Conservation (phyloP, 495 filamentous ascomycete genomes). For the Neurospora pannonica region DNA sequence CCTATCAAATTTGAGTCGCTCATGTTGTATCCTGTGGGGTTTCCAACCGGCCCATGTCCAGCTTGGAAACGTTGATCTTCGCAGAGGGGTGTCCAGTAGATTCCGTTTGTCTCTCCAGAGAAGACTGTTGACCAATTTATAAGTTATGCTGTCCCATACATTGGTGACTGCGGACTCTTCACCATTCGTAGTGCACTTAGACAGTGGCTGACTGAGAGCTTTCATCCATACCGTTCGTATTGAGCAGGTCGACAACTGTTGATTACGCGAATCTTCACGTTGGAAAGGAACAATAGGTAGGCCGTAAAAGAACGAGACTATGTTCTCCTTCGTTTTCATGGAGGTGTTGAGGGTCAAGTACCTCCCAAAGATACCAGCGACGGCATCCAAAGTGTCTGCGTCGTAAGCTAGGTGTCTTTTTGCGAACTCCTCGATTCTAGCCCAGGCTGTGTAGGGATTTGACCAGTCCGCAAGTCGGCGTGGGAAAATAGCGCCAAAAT, state of each 20-base stretch:
- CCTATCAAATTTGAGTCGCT: too few species aligned
- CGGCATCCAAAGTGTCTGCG: background rate
- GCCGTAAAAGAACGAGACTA: background rate
- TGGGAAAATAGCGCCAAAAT: background rate
- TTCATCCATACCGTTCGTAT: too few species aligned
- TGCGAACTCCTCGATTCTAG: background rate
- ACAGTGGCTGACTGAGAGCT: too few species aligned
- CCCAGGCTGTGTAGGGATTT: background rate
- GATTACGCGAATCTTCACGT: too few species aligned
- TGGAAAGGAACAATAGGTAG: background rate
- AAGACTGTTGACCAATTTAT: too few species aligned
- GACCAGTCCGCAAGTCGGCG: background rate
- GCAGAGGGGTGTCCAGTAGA: too few species aligned
- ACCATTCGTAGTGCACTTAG: background rate
- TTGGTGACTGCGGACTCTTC: too few species aligned
- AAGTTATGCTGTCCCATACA: too few species aligned
- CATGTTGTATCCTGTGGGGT: too few species aligned
- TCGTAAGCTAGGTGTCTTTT: background rate
- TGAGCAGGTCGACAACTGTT: too few species aligned
- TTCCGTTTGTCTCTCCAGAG: too few species aligned
- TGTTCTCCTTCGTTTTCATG: background rate
- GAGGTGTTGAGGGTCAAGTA: background rate
- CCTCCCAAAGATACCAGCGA: background rate
- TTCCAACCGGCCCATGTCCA: constrained; percentile 4
- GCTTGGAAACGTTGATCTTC: background rate